A percentile compares a stretch with the other conserved stretches of the same genome.
Conservation (phyloP, 108 stramenopile genomes). For the Cyclotella kingstonii region DNA sequence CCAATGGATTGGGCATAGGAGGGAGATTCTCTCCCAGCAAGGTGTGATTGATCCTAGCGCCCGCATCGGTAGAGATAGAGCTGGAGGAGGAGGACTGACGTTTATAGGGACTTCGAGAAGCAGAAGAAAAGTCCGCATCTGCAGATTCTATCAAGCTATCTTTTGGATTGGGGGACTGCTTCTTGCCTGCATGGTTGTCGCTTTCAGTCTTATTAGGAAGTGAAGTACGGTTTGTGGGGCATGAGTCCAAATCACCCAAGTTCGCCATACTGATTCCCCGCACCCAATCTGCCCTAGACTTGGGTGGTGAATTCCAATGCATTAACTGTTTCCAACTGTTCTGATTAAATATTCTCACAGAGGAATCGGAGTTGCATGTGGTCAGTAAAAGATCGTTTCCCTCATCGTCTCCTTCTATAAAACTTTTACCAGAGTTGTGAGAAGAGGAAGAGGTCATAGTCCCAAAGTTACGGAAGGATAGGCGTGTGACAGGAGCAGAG, state of each 20-base stretch:
- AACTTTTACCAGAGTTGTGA: constrained; percentile 12
- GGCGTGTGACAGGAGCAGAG: constrained; percentile 60
- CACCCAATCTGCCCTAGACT: constrained; percentile 79
- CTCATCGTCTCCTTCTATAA: constrained; percentile 23
- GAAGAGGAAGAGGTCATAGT: constrained; percentile 43
- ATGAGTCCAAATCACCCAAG: constrained; percentile 78
- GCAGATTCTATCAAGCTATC: neutral
- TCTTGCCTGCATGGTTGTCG: constrained; percentile 5
- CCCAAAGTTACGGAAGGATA: constrained; percentile 78
- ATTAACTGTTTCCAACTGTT: constrained; percentile 74
- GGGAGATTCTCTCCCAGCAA: constrained; percentile 15
- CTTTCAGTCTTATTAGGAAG: no score
- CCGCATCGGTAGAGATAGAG: constrained; percentile 20
- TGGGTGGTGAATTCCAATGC: constrained; percentile 71
- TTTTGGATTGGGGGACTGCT: constrained; percentile 30
- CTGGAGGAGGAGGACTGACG: constrained; percentile 5
- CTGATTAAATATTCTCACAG: constrained; percentile 74
- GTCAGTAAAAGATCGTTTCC: constrained; percentile 86
- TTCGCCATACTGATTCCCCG: constrained; percentile 70
- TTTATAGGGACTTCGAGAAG: constrained; percentile 7
- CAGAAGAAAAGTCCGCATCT: neutral
- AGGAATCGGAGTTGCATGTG: constrained; percentile 55
- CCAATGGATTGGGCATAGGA: constrained; percentile 17
- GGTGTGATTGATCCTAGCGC: constrained; percentile 21
- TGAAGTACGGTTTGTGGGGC: constrained; percentile 14